A percentile compares a stretch with the other conserved stretches of the same genome.
These are phyloP conservation scores for Fusarium odoratissimum DNA, from an alignment of 2,329 filamentous ascomycete species.

Conservation along the genomic window DNA sequence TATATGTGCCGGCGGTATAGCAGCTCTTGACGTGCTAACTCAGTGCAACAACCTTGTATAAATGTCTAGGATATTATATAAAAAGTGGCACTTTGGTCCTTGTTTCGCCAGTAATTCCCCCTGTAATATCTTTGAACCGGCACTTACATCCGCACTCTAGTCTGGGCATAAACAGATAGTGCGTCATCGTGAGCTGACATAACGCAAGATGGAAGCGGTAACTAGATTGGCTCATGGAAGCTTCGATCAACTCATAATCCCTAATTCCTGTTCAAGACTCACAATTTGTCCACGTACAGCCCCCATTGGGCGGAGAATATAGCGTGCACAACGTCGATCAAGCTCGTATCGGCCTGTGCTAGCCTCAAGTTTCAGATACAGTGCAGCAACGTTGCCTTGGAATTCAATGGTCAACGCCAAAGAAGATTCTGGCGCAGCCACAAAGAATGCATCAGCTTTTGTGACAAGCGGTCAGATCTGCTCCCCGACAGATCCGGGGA, in stretches of 20 bases:
- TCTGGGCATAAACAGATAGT: not conserved
- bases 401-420: not conserved
- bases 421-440: conserved; percentile 14
- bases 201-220: not conserved
- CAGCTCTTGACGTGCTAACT: not conserved
- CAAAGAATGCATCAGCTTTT: not conserved
- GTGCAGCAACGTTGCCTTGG: conserved; percentile 18
- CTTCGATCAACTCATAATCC: conserved; percentile 1
- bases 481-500: conserved; percentile 8
- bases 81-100: conserved; percentile 6
- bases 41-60: not conserved
- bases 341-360: conserved; percentile 3
- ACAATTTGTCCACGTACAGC: not conserved
- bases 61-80: not conserved
- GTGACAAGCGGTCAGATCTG: not conserved
- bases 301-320: not conserved
- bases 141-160: not conserved
- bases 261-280: not conserved
- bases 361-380: not conserved
- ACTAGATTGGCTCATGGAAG: not conserved
- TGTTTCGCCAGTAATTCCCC: not conserved
- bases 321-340: conserved; percentile 7
- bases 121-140: not conserved
- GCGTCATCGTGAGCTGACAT: conserved; percentile 19
- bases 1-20: conserved; percentile 2